A percentile compares a stretch with the other conserved stretches of the same genome.
Conservation (phyloP, 495 filamentous ascomycete species). For the Penicillium herquei region DNA sequence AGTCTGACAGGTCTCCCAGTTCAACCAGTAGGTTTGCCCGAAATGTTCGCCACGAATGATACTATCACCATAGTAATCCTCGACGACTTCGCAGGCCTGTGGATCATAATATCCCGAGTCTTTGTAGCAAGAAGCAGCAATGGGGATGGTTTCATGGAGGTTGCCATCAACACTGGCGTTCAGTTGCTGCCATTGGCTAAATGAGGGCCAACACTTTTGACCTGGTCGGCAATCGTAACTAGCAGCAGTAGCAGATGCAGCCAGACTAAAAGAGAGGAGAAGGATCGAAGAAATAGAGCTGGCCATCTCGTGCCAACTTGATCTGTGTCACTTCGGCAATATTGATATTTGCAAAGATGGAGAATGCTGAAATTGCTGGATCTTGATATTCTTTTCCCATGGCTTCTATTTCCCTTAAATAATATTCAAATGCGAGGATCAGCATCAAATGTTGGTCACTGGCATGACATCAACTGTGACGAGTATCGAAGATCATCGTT, state of each 20-base stretch:
- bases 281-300: not conserved
- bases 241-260: not conserved
- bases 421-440: not conserved
- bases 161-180: slow-evolving; percentile 17
- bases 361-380: not conserved
- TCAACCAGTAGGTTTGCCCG: slow-evolving; percentile 8
- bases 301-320: not conserved
- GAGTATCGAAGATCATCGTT: not conserved
- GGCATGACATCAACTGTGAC: not conserved
- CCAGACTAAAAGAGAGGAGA: not conserved
- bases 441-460: too few species aligned
- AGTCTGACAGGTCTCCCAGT: slow-evolving; percentile 16
- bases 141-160: slow-evolving; percentile 15
- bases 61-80: slow-evolving; percentile 10
- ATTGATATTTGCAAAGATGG: not conserved
- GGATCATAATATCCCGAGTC: slow-evolving; percentile 14
- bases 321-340: not conserved
- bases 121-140: slow-evolving; percentile 19
- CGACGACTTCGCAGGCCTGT: slow-evolving; percentile 10
- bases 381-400: not conserved
- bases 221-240: slow-evolving; percentile 12
- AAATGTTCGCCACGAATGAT: slow-evolving; percentile 5
- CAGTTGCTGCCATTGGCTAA: slow-evolving; percentile 20
- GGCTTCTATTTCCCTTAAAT: not conserved
- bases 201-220: slow-evolving; percentile 14